Percentiles rank a stretch among this genome's conserved stretches.
These are phyloP conservation scores for Fusarium abutilonis DNA, from an alignment of 2,329 filamentous ascomycete species.

Conservation along the genomic window DNA sequence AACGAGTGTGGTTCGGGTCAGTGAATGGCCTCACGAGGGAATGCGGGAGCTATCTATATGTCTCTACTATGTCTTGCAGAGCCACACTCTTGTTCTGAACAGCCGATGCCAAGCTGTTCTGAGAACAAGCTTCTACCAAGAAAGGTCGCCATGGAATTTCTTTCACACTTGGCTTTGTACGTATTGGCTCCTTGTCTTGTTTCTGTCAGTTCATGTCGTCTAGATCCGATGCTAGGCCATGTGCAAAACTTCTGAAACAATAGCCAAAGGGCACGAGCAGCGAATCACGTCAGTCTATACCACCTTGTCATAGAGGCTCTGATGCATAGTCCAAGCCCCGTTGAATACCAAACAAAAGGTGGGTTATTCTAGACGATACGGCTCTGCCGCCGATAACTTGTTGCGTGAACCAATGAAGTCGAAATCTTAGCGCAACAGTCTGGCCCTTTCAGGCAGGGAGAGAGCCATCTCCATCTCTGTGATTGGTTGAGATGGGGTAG, in stretches of 20 bases:
- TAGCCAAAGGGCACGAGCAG: conserved; percentile 1
- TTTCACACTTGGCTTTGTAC: neutral
- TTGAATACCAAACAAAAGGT: conserved; percentile 7
- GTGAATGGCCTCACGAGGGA: conserved; percentile 38
- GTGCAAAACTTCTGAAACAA: conserved; percentile 32
- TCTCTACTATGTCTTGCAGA: conserved; percentile 28
- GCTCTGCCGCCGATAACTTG: conserved; percentile 4
- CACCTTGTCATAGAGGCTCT: conserved; percentile 11
- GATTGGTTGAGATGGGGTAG: conserved; percentile 5
- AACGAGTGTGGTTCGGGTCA: conserved; percentile 25
- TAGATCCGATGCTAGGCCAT: conserved; percentile 17
- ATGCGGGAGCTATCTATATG: conserved; percentile 44
- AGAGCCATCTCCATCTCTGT: neutral
- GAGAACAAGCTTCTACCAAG: conserved; percentile 9
- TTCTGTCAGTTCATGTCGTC: conserved; percentile 17
- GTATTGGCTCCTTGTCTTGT: neutral
- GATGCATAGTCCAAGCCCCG: conserved; percentile 8
- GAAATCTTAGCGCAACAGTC: conserved; percentile 26
- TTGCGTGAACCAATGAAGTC: conserved; percentile 19
- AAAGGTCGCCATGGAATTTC: neutral
- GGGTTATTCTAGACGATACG: conserved; percentile 14
- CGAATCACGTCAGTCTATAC: conserved; percentile 1
- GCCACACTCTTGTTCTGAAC: neutral
- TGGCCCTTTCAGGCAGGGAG: conserved; percentile 32
- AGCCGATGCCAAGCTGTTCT: conserved; percentile 15